Evolutionary conservation across 1,284 basidiomycete genomes (phyloP).

Genomic region (Puccinia horiana): DNA sequence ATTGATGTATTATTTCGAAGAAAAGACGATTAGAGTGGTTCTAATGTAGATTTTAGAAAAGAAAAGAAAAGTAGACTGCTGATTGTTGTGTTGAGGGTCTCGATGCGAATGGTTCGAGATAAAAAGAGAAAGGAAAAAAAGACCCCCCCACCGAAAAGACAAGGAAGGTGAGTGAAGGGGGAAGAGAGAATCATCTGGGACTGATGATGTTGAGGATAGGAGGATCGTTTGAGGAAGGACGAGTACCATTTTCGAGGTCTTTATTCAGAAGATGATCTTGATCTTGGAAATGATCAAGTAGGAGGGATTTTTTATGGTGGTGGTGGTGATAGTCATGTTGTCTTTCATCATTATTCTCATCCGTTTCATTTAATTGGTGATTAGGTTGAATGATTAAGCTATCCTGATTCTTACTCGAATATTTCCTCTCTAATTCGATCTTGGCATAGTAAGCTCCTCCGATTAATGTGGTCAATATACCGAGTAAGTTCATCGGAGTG

Average conservation of each 20-base stretch:
- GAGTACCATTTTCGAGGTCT: constrained; percentile 10
- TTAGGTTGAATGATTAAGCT: constrained; percentile 19
- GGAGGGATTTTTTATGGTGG: background rate
- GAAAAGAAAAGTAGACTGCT: no score
- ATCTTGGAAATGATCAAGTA: background rate
- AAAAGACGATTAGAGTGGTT: no score
- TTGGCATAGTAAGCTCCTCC: constrained; percentile 67
- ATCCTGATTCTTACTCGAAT: constrained; percentile 20
- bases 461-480: constrained; percentile 75
- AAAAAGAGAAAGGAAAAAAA: no score
- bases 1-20: no score
- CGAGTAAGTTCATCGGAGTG: constrained; percentile 72
- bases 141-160: no score
- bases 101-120: no score
- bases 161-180: background rate
- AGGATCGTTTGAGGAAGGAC: background rate
- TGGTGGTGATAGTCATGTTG: background rate
- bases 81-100: no score
- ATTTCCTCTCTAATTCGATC: constrained; percentile 38
- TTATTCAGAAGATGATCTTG: background rate
- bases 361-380: background rate
- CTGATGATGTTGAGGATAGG: constrained; percentile 16
- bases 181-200: background rate
- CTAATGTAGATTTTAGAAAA: no score
- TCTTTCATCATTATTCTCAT: background rate